Percentiles rank a stretch among this genome's conserved stretches.
These are phyloP conservation scores for Paramyrothecium roridum DNA, from an alignment of 2,329 filamentous ascomycete species.

Conservation along the genomic window DNA sequence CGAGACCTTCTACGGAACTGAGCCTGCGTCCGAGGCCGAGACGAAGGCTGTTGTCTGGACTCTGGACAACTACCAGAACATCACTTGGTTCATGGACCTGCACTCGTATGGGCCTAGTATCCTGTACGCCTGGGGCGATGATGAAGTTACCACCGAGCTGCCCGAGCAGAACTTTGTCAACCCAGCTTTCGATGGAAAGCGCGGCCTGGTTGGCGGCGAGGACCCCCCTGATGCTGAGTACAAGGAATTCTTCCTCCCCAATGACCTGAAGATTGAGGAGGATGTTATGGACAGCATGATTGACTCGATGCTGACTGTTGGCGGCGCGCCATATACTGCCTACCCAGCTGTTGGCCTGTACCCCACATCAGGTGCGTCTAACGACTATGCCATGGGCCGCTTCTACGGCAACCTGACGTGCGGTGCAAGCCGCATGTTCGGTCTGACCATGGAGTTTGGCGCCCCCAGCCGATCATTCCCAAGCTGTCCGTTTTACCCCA, in stretches of 20 bases:
- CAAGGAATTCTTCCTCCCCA: conserved; percentile 32
- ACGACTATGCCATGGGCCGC: conserved; percentile 39
- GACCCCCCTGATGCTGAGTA: conserved; percentile 24
- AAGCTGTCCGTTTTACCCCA: conserved; percentile 36
- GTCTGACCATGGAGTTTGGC: conserved; percentile 40
- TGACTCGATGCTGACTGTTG: conserved; percentile 14
- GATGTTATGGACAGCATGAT: conserved; percentile 26
- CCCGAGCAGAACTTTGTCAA: conserved; percentile 46
- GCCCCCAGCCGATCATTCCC: conserved; percentile 3
- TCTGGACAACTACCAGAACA: conserved; percentile 41
- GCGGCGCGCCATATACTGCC: conserved; percentile 29
- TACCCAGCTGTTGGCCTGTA: conserved; percentile 35
- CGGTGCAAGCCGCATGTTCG: conserved; percentile 31
- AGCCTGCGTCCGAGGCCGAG: conserved; percentile 47
- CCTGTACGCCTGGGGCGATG: conserved; percentile 51
- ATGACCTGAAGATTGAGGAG: conserved; percentile 24
- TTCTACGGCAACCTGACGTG: conserved; percentile 23
- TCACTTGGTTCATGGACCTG: conserved; percentile 52
- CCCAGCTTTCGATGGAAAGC: conserved; percentile 41
- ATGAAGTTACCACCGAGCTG: conserved; percentile 40
- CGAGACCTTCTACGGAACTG: conserved; percentile 43
- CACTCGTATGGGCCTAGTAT: conserved; percentile 46
- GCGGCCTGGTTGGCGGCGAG: conserved; percentile 36
- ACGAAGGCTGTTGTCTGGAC: conserved; percentile 47
- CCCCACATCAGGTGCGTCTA: conserved; percentile 36